Conservation (phyloP, 495 filamentous ascomycete species). For the Penicillium parvum region DNA sequence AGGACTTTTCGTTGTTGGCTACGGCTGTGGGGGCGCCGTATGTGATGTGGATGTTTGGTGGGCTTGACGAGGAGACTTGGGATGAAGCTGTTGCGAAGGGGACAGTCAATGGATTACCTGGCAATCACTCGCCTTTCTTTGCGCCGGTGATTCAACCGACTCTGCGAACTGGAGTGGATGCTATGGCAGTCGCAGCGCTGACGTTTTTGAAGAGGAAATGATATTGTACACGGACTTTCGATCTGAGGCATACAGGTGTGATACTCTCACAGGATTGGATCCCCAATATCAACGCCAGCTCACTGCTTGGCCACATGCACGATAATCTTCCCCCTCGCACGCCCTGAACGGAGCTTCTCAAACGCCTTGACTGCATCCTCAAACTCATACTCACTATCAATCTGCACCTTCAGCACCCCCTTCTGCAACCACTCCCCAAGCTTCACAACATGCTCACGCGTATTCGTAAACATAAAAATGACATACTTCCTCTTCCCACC, state of each 20-base stretch:
- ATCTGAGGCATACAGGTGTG: too few species aligned
- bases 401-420: conserved; percentile 55
- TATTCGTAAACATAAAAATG: conserved; percentile 37
- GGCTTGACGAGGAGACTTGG: conserved; percentile 42
- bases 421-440: conserved; percentile 57
- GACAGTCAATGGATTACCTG: conserved; percentile 37
- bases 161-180: conserved; percentile 52
- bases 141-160: conserved; percentile 58
- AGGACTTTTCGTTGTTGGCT: conserved; percentile 56
- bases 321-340: conserved; percentile 66
- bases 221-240: neutral
- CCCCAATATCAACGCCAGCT: neutral
- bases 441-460: conserved; percentile 44
- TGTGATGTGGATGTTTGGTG: conserved; percentile 56
- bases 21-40: conserved; percentile 48
- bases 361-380: conserved; percentile 60
- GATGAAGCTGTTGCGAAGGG: conserved; percentile 45
- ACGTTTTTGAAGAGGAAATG: conserved; percentile 32
- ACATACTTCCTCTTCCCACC: conserved; percentile 58
- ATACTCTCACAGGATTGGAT: too few species aligned
- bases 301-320: conserved; percentile 46
- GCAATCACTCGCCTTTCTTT: conserved; percentile 59
- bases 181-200: conserved; percentile 50
- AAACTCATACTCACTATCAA: conserved; percentile 59
- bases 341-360: conserved; percentile 56